These are phyloP conservation scores for Balakata baccata DNA, from an alignment of 345 rosid genomes.

Conservation along the genomic window DNA sequence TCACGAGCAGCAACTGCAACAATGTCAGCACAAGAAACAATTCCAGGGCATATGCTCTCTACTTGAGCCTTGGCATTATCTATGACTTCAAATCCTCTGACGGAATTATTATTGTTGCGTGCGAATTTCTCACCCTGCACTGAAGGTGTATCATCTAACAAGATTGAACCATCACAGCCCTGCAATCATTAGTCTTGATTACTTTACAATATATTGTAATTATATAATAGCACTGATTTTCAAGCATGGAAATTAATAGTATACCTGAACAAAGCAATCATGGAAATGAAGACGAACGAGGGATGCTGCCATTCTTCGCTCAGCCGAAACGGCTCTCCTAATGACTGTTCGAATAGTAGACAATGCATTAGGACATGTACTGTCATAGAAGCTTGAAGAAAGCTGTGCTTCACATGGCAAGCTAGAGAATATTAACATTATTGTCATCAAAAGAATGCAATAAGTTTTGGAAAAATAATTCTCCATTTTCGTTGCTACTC, in stretches of 20 bases:
- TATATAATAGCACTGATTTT: neutral
- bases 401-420: conserved; percentile 38
- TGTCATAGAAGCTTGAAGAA: conserved; percentile 46
- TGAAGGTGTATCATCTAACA: conserved; percentile 7
- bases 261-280: conserved; percentile 47
- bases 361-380: conserved; percentile 46
- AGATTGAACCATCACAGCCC: conserved; percentile 13
- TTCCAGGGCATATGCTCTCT: conserved; percentile 17
- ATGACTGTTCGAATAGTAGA: conserved; percentile 36
- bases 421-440: conserved; percentile 2
- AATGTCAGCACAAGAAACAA: conserved; percentile 18
- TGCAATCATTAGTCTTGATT: neutral
- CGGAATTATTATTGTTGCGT: neutral
- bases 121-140: conserved; percentile 7
- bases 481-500: conserved; percentile 15
- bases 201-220: too few species aligned
- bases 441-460: neutral
- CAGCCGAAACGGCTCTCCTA: conserved; percentile 21
- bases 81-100: neutral
- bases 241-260: conserved; percentile 40
- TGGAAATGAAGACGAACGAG: conserved; percentile 30
- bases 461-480: neutral
- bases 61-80: conserved; percentile 10
- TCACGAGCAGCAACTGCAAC: conserved; percentile 13
- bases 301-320: conserved; percentile 1